Base-by-base conservation (phyloP, 129 eudicot genomes). In the Flaveria sonorensis region DNA sequence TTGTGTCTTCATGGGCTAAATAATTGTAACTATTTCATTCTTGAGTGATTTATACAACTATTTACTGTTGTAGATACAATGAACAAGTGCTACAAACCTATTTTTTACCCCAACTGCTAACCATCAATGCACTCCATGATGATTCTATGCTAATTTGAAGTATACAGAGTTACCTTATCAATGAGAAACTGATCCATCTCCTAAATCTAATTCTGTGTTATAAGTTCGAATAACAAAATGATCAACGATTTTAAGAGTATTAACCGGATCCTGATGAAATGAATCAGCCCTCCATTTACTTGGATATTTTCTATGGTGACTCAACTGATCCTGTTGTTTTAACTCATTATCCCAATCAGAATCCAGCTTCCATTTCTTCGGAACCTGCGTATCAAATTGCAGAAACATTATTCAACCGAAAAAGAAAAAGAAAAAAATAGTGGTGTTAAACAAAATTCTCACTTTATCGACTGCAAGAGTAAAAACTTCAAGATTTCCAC, bases 401-500 rank as follows among this genome's bases (percentile, higher is more conserved):
- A 15, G 1, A 77, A 39, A 15, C 46, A 53, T 65, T 26, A 51
- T 32, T 12, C 7, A 51, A 76, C 8, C 12, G 57, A 10, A 10
- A 60, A 10, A 60, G 2, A n/a, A 2, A 6, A 46, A 11, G 10
- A 24, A 45, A 75, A 28, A 18, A 23, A 56, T 56, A 42, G 28
- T 26, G 60, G 32, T 61, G 14, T 24, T 30, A 26, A 61, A 61
- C 10, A 26, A 26, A 52, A 76, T 53, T 45, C 46, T 80, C 72
- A 91, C 99, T 93, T 91, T 95, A 77, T 95, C 99, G 4, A 95
- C 90, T 47, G 99, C 99, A 21, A 95, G 94, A 56, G 99, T 89
- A 81, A 86, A 95, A 73, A 95, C 86, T 82, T 95, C 97, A 68
- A 95, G 96, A 86, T 91, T 86, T 8, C 99, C 99, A 24, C 83